phyloP scores from a whole-genome alignment of 2,329 filamentous ascomycete genomes.

The Didymella exigua region DNA sequence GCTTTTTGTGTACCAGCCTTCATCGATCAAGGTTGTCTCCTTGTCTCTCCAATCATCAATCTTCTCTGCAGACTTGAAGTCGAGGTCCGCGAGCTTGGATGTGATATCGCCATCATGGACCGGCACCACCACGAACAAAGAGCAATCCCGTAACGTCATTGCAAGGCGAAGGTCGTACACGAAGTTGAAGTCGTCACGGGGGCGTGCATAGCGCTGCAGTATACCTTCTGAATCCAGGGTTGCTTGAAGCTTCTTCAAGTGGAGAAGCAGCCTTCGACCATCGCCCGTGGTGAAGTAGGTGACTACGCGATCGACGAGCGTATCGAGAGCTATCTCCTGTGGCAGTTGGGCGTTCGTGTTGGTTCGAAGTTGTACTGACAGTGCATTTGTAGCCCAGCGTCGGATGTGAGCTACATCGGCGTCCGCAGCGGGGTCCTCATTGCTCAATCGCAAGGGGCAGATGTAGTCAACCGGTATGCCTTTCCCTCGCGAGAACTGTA shows the following conservation, averaged over 20 bases:
- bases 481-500: conserved; percentile 44
- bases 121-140: conserved; percentile 49
- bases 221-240: conserved; percentile 48
- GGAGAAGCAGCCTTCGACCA: conserved; percentile 45
- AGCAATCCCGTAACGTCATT: conserved; percentile 57
- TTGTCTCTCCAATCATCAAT: conserved; percentile 49
- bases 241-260: conserved; percentile 46
- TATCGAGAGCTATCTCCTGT: not conserved
- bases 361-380: not conserved
- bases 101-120: conserved; percentile 34
- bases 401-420: conserved; percentile 24
- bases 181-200: conserved; percentile 16
- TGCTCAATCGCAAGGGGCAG: conserved; percentile 51
- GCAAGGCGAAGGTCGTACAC: conserved; percentile 41
- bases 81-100: conserved; percentile 54
- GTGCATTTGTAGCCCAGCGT: conserved; percentile 19
- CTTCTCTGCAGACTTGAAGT: conserved; percentile 53
- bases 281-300: conserved; percentile 38
- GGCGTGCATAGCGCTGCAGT: conserved; percentile 8
- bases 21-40: conserved; percentile 48
- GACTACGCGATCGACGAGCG: conserved; percentile 22
- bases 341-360: not conserved
- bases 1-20: conserved; percentile 47
- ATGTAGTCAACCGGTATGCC: conserved; percentile 25
- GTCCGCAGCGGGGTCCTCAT: conserved; percentile 22